Percentiles rank a stretch among this genome's conserved stretches.
These are phyloP conservation scores for Dispira simplex DNA, from an alignment of 192 early-diverging fungal genomes.

Conservation along the genomic window DNA sequence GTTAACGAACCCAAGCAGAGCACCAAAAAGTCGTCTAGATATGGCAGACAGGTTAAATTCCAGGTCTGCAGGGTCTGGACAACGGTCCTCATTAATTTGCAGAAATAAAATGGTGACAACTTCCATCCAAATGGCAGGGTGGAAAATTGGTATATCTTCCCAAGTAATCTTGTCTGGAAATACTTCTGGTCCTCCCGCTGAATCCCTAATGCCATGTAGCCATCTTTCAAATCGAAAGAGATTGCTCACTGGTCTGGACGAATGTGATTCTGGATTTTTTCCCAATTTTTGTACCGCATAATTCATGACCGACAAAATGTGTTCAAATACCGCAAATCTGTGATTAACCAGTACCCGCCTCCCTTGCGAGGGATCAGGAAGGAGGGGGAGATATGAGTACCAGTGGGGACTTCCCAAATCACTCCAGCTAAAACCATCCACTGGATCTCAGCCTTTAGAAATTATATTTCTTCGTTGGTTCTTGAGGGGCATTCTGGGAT, in stretches of 20 bases:
- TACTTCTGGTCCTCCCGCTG: background rate
- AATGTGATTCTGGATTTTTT: background rate
- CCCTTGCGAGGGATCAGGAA: constrained; percentile 7
- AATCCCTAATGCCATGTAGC: constrained; percentile 5
- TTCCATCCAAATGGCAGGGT: constrained; percentile 5
- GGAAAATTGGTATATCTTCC: background rate
- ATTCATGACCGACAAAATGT: background rate
- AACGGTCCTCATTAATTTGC: constrained; percentile 1
- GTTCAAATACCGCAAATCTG: background rate
- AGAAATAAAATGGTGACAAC: background rate
- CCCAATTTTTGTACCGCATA: background rate
- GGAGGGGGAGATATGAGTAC: background rate
- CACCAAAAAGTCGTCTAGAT: constrained; percentile 6
- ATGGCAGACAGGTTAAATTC: background rate
- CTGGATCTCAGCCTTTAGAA: background rate
- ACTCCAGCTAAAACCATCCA: background rate
- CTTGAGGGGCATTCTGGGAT: background rate
- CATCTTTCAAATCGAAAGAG: background rate
- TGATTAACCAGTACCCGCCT: constrained; percentile 5
- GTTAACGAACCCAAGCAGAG: background rate
- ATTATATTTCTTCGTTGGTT: background rate
- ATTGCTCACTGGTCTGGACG: background rate
- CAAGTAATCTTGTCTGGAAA: background rate
- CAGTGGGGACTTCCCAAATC: background rate
- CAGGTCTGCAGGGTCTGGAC: background rate